These are phyloP conservation scores for Penicillium freii DNA, from an alignment of 2,329 filamentous ascomycete species.

Conservation along the genomic window DNA sequence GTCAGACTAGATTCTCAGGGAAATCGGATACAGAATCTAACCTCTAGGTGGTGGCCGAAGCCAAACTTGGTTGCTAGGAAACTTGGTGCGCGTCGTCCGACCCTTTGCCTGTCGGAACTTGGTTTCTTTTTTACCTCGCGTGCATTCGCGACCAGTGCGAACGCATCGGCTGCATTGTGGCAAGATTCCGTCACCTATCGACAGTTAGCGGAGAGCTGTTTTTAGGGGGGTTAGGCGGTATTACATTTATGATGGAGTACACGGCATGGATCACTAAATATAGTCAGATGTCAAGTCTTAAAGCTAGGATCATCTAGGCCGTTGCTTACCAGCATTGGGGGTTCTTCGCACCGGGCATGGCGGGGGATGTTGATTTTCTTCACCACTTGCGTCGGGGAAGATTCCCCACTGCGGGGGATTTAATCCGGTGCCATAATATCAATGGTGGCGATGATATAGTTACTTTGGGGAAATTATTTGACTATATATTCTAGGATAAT, in stretches of 20 bases:
- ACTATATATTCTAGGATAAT: not conserved
- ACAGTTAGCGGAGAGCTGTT: not conserved
- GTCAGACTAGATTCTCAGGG: slow-evolving; percentile 6
- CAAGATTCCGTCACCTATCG: slow-evolving; percentile 17
- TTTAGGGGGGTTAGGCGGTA: not conserved
- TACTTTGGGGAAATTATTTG: not conserved
- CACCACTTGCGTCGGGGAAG: slow-evolving; percentile 3
- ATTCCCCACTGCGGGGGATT: slow-evolving; percentile 2
- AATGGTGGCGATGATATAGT: not conserved
- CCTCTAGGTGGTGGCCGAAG: slow-evolving; percentile 23
- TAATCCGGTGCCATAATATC: not conserved
- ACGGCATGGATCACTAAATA: slow-evolving; percentile 20
- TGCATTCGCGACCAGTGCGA: slow-evolving; percentile 18
- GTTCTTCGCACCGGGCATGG: slow-evolving; percentile 13
- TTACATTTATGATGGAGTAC: slow-evolving; percentile 24
- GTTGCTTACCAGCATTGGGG: slow-evolving; percentile 18
- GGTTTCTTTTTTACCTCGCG: slow-evolving; percentile 11
- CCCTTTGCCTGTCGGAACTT: slow-evolving; percentile 16
- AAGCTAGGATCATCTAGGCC: not conserved
- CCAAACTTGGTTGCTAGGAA: slow-evolving; percentile 25
- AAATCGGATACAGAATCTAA: not conserved
- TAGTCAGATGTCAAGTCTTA: not conserved
- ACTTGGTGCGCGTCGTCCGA: slow-evolving; percentile 13
- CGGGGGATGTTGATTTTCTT: slow-evolving; percentile 2
- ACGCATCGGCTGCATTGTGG: slow-evolving; percentile 22